Evolutionary conservation across 2,329 filamentous ascomycete species (phyloP), one percentile per base, ranked within the genome.

Genomic region (Penicillium sp.): DNA sequence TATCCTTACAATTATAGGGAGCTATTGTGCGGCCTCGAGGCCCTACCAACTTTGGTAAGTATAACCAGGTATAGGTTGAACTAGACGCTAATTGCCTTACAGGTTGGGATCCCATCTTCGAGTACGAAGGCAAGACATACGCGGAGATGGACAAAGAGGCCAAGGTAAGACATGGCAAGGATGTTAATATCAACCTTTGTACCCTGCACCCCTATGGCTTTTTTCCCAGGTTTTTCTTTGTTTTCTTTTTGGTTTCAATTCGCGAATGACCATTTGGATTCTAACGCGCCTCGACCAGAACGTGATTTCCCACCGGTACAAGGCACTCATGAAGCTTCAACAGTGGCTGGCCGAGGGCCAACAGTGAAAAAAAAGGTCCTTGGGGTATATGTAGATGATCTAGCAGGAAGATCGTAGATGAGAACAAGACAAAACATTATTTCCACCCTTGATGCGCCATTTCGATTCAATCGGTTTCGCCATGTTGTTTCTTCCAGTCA

Each of bases 31-130:
- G 86, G 29, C 84, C 92, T 20, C 83, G 94, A 71, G 94, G 94
- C 6, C 87, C 90, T 42, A 77, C 85, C 18, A 82, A 84, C 51
- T 99, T 99, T 72, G 94, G 92, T 93, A 79, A 76, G 37, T 15
- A 6, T 12, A 22, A 22, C 4, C 4, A 43, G 12, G 18, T 2
- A 27, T 45, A 20, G 15, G 6, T 29, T 7, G 23, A 27, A 45
- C 23, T 45, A n/a, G 42, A 26, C n/a, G 8, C 37, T 40, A 22
- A 40, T 40, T 40, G 37, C 4, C 18, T 22, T 50, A 4, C 60
- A 96, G 92, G 93, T 44, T 99, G 94, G 94, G 94, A 99, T 73
- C 86, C 94, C 2, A 88, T 96, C 61, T 99, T 99, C 67, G 94
- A 99, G 77, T 93, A 95, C 65, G 83, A 95, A 61, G 92, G 92